Evolutionary conservation across 306 rosid species (phyloP), one percentile per base, ranked within the genome.

Genomic region (Senna tora): DNA sequence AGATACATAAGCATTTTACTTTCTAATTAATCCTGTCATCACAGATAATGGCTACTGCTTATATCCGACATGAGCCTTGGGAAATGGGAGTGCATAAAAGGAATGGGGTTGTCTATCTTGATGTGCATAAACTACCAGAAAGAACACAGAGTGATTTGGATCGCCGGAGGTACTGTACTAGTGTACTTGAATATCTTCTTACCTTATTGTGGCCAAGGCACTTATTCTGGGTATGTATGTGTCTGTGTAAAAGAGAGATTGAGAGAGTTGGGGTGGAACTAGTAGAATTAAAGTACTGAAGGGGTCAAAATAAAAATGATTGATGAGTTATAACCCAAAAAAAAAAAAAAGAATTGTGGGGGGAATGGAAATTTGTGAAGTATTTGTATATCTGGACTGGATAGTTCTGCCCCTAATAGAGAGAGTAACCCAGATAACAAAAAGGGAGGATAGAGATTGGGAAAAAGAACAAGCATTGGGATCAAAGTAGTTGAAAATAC

Each of bases 31-130:
- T 45, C 10, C 25, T 79, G 76, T 69, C 64, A 60, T 49, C 63
- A 64, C 78, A 94, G 99, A 94, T 94, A 83, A 22, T 94, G 63
- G 95, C 97, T 49, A 91, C 97, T 62, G 92, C 97, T 52, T 91
- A 94, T 82, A 79, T 87, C 71, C 84, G 92, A 14, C 84, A 89
- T 6, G 99, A 94, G 77, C 96, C 99, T 59, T 94, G 99, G 99
- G 99, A 89, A 74, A 94, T 94, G 99, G 99, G 99, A 54, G 99
- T 94, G 68, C 96, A 94, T 78, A 94, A 88, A 85, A 82, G 97
- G 83, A 86, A 94, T 49, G 99, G 99, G 55, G 99, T 89, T 77
- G 91, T 91, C 76, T 94, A 91, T 83, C 97, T 94, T 55, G 99
- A 94, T 76, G 96, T 94, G 77, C 99, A 94, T 87, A 91, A 85